A percentile compares a stretch with the other conserved stretches of the same genome.
phyloP scores from a whole-genome alignment of 345 rosid genomes.

The Populus simonii region DNA sequence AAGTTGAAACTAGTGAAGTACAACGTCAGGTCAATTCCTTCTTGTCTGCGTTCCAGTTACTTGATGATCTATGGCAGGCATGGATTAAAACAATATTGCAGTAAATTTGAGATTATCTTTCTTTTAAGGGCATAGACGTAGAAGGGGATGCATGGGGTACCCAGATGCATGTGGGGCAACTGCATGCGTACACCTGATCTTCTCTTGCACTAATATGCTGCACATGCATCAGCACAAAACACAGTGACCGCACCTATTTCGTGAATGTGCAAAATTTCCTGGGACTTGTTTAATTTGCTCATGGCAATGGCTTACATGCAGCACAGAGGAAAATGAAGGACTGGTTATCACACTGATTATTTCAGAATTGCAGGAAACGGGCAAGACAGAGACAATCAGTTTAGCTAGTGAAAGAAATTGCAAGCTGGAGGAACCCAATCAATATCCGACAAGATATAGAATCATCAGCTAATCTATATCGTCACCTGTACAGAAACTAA shows the following conservation, averaged over 20 bases:
- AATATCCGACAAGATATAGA: neutral
- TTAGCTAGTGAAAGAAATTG: neutral
- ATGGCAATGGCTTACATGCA: neutral
- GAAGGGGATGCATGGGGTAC: neutral
- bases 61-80: neutral
- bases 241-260: neutral
- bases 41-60: neutral
- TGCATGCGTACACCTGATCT: neutral
- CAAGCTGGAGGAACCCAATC: neutral
- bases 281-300: neutral
- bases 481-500: neutral
- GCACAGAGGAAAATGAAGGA: neutral
- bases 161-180: neutral
- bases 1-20: neutral
- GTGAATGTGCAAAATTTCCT: neutral
- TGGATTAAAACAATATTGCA: neutral
- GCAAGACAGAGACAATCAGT: neutral
- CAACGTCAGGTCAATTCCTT: neutral
- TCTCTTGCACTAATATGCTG: neutral
- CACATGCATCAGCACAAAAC: neutral
- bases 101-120: neutral
- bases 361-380: conserved; percentile 8
- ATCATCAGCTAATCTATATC: neutral
- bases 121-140: neutral
- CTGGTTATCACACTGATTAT: neutral